A percentile compares a stretch with the other conserved stretches of the same genome.
phyloP scores from a whole-genome alignment of 169 alveolate genomes.

The Babesia gibsoni region DNA sequence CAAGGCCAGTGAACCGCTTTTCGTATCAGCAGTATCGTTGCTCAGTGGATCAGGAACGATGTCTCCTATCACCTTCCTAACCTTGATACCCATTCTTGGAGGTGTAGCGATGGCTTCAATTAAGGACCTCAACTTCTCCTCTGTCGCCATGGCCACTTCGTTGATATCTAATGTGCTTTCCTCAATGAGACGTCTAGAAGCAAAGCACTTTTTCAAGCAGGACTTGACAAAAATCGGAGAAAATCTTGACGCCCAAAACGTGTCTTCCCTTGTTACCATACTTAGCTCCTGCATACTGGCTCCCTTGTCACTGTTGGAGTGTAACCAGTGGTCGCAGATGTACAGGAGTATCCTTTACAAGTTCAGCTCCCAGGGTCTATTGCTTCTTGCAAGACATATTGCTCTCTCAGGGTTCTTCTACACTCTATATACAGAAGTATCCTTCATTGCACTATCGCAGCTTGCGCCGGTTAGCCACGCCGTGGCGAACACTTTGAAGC shows the following conservation, averaged over 20 bases:
- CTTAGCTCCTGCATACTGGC: conserved; percentile 65
- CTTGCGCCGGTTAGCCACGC: conserved; percentile 76
- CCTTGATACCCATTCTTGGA: conserved; percentile 70
- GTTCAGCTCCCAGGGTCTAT: conserved; percentile 12
- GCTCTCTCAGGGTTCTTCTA: conserved; percentile 68
- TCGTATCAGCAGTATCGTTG: conserved; percentile 66
- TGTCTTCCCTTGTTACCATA: conserved; percentile 59
- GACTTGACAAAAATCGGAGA: conserved; percentile 67
- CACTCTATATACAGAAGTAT: conserved; percentile 60
- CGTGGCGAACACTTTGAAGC: conserved; percentile 77
- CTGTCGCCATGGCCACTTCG: conserved; percentile 60
- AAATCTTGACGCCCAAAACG: conserved; percentile 66
- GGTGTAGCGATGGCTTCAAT: conserved; percentile 76
- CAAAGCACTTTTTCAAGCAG: conserved; percentile 67
- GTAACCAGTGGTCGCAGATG: conserved; percentile 3
- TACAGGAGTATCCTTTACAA: conserved; percentile 30
- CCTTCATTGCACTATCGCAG: conserved; percentile 68
- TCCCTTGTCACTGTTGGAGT: conserved; percentile 61
- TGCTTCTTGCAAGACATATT: conserved; percentile 42
- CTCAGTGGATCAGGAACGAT: conserved; percentile 42
- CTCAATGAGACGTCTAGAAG: conserved; percentile 67
- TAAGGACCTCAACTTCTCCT: conserved; percentile 60
- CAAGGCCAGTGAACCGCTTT: conserved; percentile 71
- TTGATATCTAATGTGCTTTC: conserved; percentile 62
- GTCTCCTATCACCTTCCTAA: conserved; percentile 67